Evolutionary conservation across 2,329 filamentous ascomycete species (phyloP), one percentile per base, ranked within the genome.

Genomic region (Nannizziopsis barbatae): DNA sequence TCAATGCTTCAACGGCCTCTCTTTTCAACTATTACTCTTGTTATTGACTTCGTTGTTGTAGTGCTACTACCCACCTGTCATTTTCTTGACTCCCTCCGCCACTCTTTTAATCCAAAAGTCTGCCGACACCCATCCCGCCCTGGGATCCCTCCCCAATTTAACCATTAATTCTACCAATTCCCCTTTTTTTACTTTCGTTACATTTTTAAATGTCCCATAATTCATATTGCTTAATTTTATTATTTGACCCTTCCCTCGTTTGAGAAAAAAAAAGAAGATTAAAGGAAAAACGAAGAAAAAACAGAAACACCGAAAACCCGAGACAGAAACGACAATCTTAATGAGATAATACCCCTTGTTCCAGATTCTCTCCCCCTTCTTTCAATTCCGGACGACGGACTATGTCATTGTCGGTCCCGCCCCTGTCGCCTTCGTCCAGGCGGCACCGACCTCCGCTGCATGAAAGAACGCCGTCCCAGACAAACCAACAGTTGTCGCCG

Each of bases 381-480:
- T 27, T 27, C 22, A 27, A 4, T 4, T 27, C 7, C 22, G 3
- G 22, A 27, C 22, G 22, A 42, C 45, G 41, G 40, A 58, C 62
- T 49, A 68, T 67, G 62, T 60, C 64, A 55, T 63, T 51, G 27
- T 43, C 47, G 42, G 22, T 43, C 27, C 50, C 61, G 37, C 53
- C 55, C 49, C 53, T 55, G 49, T 55, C 55, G 52, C 54, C 58
- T 40, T 53, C 62, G 35, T 63, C 67, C 31, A 61, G 56, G 56
- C 45, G 45, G 11, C 62, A 70, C 54, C 64, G 62, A 55, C 65
- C 66, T 49, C 22, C 22, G 3, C 65, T 73, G 45, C 67, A 71
- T 59, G 70, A 73, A 59, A 66, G 69, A 53, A 68, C 60, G 18
- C 62, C 64, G 35, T 72, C 71, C 27, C 66, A 72, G 49, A 64